A percentile compares a stretch with the other conserved stretches of the same genome.
Evolutionary conservation across 129 eudicot genomes (phyloP).

Genomic region (Deinandra increscens): DNA sequence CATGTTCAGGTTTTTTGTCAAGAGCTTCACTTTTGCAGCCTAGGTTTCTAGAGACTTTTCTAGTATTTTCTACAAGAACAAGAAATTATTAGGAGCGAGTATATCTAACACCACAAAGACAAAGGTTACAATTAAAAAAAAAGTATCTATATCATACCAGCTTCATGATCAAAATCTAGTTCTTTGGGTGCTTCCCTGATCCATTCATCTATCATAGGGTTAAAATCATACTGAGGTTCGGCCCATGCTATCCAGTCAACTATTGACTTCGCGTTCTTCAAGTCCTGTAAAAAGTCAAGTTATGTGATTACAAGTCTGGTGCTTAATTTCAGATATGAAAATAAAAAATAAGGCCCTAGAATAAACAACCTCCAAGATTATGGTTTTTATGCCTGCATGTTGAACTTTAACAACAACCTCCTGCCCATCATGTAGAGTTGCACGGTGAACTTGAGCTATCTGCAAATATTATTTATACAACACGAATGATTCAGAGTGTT

Average conservation of each 20-base stretch:
- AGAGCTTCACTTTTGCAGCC: conserved; percentile 53
- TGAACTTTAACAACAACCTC: conserved; percentile 98
- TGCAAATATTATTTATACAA: conserved; percentile 28
- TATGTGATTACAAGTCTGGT: conserved; percentile 7
- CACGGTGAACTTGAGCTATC: conserved; percentile 99
- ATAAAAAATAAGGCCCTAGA: conserved; percentile 8
- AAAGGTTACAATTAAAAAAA: neutral
- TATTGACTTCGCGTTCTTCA: conserved; percentile 88
- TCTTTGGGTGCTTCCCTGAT: conserved; percentile 97
- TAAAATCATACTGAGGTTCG: conserved; percentile 96
- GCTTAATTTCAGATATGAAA: neutral
- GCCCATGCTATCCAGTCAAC: conserved; percentile 99
- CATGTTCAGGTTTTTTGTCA: conserved; percentile 49
- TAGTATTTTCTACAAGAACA: conserved; percentile 71
- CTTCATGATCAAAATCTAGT: conserved; percentile 90
- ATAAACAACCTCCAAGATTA: conserved; percentile 75
- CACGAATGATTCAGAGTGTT: neutral
- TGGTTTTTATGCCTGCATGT: conserved; percentile 78
- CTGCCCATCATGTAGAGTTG: conserved; percentile 75
- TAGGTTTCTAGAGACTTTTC: conserved; percentile 74
- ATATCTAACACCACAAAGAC: conserved; percentile 15
- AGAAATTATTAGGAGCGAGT: conserved; percentile 22
- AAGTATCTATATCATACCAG: conserved; percentile 51
- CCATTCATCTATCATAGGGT: conserved; percentile 98
- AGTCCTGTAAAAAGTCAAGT: conserved; percentile 52